Base-by-base conservation (phyloP, 2,329 filamentous ascomycete genomes). In the Huntiella abstrusa region DNA sequence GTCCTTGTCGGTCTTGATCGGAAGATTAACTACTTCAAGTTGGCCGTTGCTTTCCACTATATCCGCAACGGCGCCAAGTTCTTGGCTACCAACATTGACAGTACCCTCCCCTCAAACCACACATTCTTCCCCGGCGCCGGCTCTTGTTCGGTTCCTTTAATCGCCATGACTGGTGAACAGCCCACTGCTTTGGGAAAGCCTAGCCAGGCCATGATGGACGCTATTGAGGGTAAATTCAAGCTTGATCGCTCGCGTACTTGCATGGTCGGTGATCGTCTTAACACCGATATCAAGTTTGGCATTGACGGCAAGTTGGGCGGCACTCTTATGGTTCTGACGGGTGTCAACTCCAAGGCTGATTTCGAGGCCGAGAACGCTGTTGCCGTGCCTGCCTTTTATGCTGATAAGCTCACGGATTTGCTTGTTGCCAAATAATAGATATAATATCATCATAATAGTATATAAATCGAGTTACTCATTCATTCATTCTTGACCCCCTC, bases 161-260 rank as follows among this genome's bases (percentile, higher is more conserved):
- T 80, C 46, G 80, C 81, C 59, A 84, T 84, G 68, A 68, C 73
- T 3, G 69, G 68, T 13, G 64, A 74, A 58, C 69, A 81, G 55
- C 88, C 91, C 1, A 63, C 85, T 32, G 77, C 83, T 3, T 65
- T 96, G 36, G 91, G 91, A 1, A 98, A 98, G 65, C 91, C 91
- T 3, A 94, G 85, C 59, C 86, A 94, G 66, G 88, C 88, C 3
- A 98, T 98, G 91, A 94, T 98, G 88, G 88, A 96, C 60, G 86
- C 91, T 3, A 82, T 98, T 48, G 88, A 96, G 67, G 88, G 88
- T 49, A 94, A 93, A 62, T 95, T 96, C 61, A 71, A 82, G 54
- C 80, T 98, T 46, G 79, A 96, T 60, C 74, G 87, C 34, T 74
- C 70, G 50, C 77, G 77, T 54, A 83, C 91, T 1, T 96, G 91